Conservation (phyloP, 345 rosid genomes). For the Psidium guajava region DNA sequence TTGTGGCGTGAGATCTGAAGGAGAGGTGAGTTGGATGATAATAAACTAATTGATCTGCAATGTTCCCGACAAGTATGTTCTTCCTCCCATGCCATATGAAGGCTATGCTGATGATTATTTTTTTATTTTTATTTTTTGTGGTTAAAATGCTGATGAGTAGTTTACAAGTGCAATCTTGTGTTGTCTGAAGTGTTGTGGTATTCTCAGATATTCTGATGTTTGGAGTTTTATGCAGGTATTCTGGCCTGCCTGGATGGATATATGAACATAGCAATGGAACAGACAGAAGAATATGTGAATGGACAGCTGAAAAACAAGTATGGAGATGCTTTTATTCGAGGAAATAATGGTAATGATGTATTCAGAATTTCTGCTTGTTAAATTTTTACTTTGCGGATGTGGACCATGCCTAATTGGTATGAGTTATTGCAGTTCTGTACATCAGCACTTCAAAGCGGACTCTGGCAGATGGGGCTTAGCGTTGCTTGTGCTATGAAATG, state of each 20-base stretch:
- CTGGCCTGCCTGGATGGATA: conserved; percentile 2
- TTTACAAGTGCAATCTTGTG: not conserved
- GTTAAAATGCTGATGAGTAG: not conserved
- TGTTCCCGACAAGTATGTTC: not conserved
- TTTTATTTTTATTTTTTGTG: too few species aligned
- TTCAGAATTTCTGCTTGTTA: not conserved
- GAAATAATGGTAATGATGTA: conserved; percentile 62
- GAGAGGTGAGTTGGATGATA: not conserved
- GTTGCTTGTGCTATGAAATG: not conserved
- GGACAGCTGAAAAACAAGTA: conserved; percentile 95
- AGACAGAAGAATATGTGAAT: conserved; percentile 86
- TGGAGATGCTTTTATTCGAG: conserved; percentile 96
- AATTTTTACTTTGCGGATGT: not conserved
- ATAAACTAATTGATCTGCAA: not conserved
- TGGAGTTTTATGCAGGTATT: not conserved
- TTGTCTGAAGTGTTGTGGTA: not conserved
- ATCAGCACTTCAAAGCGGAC: conserved; percentile 84
- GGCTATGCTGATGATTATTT: not conserved
- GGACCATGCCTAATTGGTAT: not conserved
- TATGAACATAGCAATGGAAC: conserved; percentile 88
- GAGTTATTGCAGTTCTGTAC: conserved; percentile 61
- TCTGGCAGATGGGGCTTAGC: conserved; percentile 69
- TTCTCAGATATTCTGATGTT: too few species aligned
- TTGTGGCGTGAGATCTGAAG: not conserved
- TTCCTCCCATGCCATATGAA: not conserved